Base-by-base conservation (phyloP, 176 grass and related monocot species). In the Zoysia pacifica region DNA sequence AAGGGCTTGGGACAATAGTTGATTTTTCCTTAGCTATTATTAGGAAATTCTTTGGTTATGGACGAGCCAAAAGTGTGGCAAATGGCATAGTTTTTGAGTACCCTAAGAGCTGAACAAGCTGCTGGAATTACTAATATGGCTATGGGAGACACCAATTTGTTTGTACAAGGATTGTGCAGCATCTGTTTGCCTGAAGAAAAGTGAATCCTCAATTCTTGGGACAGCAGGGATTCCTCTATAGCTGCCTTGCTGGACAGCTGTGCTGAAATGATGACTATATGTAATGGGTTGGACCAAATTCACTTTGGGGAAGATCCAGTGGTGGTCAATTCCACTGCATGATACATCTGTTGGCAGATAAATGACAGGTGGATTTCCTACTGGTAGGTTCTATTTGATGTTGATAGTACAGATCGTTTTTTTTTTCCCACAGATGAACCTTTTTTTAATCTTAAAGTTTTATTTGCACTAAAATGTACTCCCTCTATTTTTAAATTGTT, bases 11-110 rank as follows among this genome's bases (percentile, higher is more conserved):
- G 9, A 93, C 86, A 40, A 72, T 75, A 16, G 81, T 94, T 35
- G 92, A 98, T 81, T 82, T 95, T 54, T 81, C 92, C 44, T 86
- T 98, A 56, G 81, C 81, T 74, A 91, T 94, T 39, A 78, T 95
- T 49, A 82, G 62, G 68, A 98, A 94, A 79, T 78, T 94, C 64
- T 94, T 86, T 89, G 92, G 96, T 35, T 65, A 88, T 87, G 68
- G 77, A 52, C 70, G 86, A 78, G 92, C 96, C 72, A 93, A 91
- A 94, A 54, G 84, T 64, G 86, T 98, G 54, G 92, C 90, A 15
- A 91, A 87, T 79, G 96, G 96, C 71, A 88, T 98, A 60, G 96
- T 98, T 79, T 98, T 89, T 56, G 67, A 94, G n/a, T 98, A 94
- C 68, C 70, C 80, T n/a, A 85, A 87, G 85, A 72, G 48, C 81